A percentile compares a stretch with the other conserved stretches of the same genome.
Evolutionary conservation across 2,329 filamentous ascomycete species (phyloP).

Genomic region (Phialocephala sp.): DNA sequence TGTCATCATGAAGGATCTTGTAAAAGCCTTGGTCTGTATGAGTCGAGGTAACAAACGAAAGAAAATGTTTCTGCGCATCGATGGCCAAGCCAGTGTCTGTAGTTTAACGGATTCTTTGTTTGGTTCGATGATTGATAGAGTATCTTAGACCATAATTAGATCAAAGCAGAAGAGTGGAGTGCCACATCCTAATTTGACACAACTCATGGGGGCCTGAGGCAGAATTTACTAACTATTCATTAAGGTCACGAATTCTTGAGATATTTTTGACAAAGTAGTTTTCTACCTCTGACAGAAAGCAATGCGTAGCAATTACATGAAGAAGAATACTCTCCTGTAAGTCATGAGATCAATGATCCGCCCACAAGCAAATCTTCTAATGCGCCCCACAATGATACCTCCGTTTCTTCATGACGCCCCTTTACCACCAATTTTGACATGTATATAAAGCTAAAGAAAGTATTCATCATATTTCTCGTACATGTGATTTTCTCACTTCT

Average conservation of each 20-base stretch:
- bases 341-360: slow-evolving; percentile 16
- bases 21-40: background rate
- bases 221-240: background rate
- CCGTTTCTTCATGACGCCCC: slow-evolving; percentile 29
- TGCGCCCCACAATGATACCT: slow-evolving; percentile 34
- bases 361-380: slow-evolving; percentile 19
- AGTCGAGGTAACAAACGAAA: background rate
- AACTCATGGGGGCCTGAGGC: background rate
- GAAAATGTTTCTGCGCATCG: background rate
- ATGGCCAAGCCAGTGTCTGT: background rate
- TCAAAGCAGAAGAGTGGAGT: background rate
- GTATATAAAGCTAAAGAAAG: slow-evolving; percentile 28
- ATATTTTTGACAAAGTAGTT: too few relatives aligned
- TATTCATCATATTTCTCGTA: slow-evolving; percentile 26
- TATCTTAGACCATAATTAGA: background rate
- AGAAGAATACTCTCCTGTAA: background rate
- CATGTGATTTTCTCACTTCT: slow-evolving; percentile 49
- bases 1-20: slow-evolving; percentile 31
- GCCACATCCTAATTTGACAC: background rate
- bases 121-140: background rate
- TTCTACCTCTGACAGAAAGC: background rate
- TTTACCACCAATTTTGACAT: slow-evolving; percentile 26
- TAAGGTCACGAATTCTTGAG: too few relatives aligned
- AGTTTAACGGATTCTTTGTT: background rate
- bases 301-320: slow-evolving; percentile 3